Percentiles rank a stretch among this genome's conserved stretches.
These are phyloP conservation scores for Ophiocordyceps robertsii DNA, from an alignment of 2,329 filamentous ascomycete genomes.

Conservation along the genomic window DNA sequence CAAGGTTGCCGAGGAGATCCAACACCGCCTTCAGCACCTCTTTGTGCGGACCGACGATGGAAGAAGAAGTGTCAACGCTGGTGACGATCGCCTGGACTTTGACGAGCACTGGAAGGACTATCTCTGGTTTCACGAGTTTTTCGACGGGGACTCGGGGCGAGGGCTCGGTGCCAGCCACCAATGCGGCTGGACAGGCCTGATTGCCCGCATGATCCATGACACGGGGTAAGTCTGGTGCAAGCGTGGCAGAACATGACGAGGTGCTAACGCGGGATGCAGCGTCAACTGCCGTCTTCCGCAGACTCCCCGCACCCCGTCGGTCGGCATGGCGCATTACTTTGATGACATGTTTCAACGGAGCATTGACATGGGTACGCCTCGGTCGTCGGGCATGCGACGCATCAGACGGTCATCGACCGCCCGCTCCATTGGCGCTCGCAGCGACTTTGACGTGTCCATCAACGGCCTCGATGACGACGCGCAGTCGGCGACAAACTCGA, in stretches of 20 bases:
- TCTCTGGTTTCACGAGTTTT: conserved; percentile 95
- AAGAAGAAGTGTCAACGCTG: conserved; percentile 75
- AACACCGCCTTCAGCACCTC: conserved; percentile 85
- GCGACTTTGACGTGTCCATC: conserved; percentile 52
- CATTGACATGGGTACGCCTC: conserved; percentile 20
- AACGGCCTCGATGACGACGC: conserved; percentile 30
- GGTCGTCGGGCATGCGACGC: conserved; percentile 29
- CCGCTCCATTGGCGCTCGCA: conserved; percentile 71
- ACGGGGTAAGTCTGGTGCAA: conserved; percentile 60
- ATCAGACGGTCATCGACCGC: conserved; percentile 70
- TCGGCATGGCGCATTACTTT: conserved; percentile 85
- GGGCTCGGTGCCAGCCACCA: conserved; percentile 89
- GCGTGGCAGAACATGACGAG: not conserved
- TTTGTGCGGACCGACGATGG: conserved; percentile 78
- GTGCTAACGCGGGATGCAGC: conserved; percentile 26
- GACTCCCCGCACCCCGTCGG: conserved; percentile 76
- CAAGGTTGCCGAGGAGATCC: conserved; percentile 86
- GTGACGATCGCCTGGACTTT: conserved; percentile 76
- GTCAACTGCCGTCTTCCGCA: conserved; percentile 84
- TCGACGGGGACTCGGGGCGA: conserved; percentile 81
- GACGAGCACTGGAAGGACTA: conserved; percentile 77
- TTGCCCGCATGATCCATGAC: conserved; percentile 95
- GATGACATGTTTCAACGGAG: conserved; percentile 64
- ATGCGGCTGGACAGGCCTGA: conserved; percentile 90
- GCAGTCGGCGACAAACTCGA: conserved; percentile 17